Evolutionary conservation across 176 grass and related monocot genomes (phyloP).

Genomic region (Eragrostis nindensis): DNA sequence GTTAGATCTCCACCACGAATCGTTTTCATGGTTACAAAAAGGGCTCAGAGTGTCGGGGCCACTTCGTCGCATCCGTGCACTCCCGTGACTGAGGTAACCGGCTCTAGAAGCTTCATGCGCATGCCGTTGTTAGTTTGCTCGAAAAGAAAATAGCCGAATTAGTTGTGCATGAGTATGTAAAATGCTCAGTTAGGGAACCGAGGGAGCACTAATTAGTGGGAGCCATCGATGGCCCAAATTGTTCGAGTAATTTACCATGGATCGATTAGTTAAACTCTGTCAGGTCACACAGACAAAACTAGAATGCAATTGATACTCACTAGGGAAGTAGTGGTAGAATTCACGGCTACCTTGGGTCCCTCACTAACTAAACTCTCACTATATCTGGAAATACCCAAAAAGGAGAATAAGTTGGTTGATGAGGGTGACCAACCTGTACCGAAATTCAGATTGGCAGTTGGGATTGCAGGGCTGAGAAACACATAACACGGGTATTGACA

Average conservation of each 20-base stretch:
- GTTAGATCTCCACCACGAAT: constrained; percentile 17
- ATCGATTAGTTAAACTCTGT: too few relatives aligned
- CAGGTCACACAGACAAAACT: too few relatives aligned
- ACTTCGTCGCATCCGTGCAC: not conserved
- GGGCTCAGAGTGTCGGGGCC: constrained; percentile 2
- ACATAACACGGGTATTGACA: too few relatives aligned
- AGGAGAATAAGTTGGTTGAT: not conserved
- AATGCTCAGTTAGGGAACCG: not conserved
- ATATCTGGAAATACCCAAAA: not conserved
- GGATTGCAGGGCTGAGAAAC: too few relatives aligned
- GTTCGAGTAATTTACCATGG: too few relatives aligned
- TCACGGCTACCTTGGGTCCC: too few relatives aligned
- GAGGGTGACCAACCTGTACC: not conserved
- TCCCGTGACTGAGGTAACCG: constrained; percentile 30
- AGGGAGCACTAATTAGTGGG: too few relatives aligned
- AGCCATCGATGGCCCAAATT: too few relatives aligned
- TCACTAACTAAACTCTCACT: not conserved
- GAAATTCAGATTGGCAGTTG: too few relatives aligned
- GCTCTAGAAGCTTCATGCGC: constrained; percentile 36
- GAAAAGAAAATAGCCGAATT: not conserved
- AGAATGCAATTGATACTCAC: too few relatives aligned
- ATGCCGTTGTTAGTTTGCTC: not conserved
- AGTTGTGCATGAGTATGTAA: not conserved
- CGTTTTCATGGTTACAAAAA: constrained; percentile 35
- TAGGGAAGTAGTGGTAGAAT: too few relatives aligned